phyloP scores from a whole-genome alignment of 768 basidiomycete genomes.

The Leccinellum rugosiceps region DNA sequence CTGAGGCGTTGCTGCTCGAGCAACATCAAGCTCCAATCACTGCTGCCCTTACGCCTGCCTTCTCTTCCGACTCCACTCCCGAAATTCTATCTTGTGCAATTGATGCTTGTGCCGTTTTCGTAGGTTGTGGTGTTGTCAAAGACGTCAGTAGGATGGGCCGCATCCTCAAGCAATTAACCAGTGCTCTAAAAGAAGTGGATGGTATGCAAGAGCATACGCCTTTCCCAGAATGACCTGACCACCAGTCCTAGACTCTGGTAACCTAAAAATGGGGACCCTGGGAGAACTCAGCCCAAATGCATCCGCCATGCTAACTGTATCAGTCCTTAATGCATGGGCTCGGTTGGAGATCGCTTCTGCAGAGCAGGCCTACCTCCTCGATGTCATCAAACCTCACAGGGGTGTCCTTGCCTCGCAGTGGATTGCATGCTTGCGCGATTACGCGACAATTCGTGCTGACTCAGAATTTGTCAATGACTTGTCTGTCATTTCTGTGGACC shows the following conservation, averaged over 20 bases:
- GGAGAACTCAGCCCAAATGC: conserved; percentile 90
- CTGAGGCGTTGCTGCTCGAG: conserved; percentile 85
- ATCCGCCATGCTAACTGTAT: conserved; percentile 90
- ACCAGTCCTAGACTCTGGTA: conserved; percentile 64
- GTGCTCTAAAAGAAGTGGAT: conserved; percentile 86
- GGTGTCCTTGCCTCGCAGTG: conserved; percentile 75
- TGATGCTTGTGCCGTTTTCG: conserved; percentile 90
- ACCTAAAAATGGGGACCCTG: conserved; percentile 81
- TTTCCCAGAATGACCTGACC: conserved; percentile 5
- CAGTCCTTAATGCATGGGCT: conserved; percentile 93
- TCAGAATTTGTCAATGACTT: conserved; percentile 81
- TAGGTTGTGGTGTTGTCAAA: conserved; percentile 92
- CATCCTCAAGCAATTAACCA: conserved; percentile 84
- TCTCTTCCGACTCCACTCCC: conserved; percentile 91
- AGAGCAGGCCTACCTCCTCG: conserved; percentile 69
- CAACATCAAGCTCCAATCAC: conserved; percentile 99
- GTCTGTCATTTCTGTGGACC: conserved; percentile 71
- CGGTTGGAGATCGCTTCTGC: conserved; percentile 79
- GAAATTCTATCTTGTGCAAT: conserved; percentile 93
- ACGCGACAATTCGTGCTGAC: conserved; percentile 85
- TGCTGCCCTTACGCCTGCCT: conserved; percentile 94
- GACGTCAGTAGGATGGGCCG: conserved; percentile 91
- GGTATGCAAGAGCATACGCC: conserved; percentile 41
- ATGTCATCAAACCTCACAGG: conserved; percentile 81
- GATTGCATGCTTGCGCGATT: conserved; percentile 87